These are phyloP conservation scores for Chytriomyces hyalinus DNA, from an alignment of 192 early-diverging fungal species.

Conservation along the genomic window DNA sequence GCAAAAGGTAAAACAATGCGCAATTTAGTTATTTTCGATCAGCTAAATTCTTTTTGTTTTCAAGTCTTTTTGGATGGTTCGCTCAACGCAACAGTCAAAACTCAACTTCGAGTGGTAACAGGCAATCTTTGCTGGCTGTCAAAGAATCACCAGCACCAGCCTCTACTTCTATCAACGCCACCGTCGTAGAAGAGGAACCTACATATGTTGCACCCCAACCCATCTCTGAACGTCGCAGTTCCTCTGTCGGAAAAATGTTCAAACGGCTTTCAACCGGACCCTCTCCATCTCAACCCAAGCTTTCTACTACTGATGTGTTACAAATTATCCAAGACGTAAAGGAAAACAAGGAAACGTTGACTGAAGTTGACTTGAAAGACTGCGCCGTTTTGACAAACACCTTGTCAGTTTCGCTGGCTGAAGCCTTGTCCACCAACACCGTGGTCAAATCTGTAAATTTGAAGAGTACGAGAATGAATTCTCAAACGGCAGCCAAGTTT, in stretches of 20 bases:
- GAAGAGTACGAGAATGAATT: constrained; percentile 35
- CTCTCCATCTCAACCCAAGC: background rate
- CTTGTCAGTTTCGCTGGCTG: constrained; percentile 21
- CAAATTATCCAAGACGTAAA: background rate
- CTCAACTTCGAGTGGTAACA: background rate
- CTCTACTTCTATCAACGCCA: background rate
- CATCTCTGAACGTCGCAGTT: constrained; percentile 23
- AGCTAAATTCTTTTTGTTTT: background rate
- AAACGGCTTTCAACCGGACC: background rate
- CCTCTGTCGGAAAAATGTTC: constrained; percentile 6
- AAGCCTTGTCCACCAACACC: constrained; percentile 33
- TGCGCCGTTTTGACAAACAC: constrained; percentile 27
- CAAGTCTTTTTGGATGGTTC: background rate
- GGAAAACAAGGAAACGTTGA: constrained; percentile 8
- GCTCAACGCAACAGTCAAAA: background rate
- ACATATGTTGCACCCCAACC: constrained; percentile 7
- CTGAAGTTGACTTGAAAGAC: constrained; percentile 30
- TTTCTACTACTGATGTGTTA: background rate
- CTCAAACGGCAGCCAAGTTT: constrained; percentile 30
- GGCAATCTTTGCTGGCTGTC: background rate
- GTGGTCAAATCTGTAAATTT: constrained; percentile 23
- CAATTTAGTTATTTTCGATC: background rate
- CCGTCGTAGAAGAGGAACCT: background rate
- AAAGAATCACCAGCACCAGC: background rate
- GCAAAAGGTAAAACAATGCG: background rate